Evolutionary conservation across 805 yeast species (phyloP), one percentile per base, ranked within the genome.

Genomic region (Cyberlindnera suaveolens): DNA sequence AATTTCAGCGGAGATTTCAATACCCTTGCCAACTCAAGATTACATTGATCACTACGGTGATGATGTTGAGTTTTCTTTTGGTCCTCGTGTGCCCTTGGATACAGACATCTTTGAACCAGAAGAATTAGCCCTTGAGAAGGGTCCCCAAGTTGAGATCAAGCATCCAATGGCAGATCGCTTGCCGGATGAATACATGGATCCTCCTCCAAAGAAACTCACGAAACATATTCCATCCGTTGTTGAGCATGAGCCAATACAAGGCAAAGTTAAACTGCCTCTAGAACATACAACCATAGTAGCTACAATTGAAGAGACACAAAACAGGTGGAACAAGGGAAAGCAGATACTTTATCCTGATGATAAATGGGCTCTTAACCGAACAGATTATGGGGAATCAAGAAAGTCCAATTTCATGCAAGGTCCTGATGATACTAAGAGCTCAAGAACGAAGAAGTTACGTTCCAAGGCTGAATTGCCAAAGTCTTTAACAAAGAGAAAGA

Each of bases 141-240:
- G 19, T 5, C 39, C 19, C 11, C 15, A 14, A 6, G 15, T 20
- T 19, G 29, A 13, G 3, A 30, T 16, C 10, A 45, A 45, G 41
- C 15, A 19, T 6, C 48, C 45, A 8, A 35, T 41, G 15, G 17
- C 35, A 31, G 48, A 34, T 20, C 48, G 36, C 8, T 19, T 17
- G 18, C 48, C 48, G 3, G 43, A 36, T 2, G 48, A 45, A 16
- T 20, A 13, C 14, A 35, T 45, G 43, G 39, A 18, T 6, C 41
- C 36, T 3, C 48, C 48, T 3, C 20, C 10, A 6, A 41, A 36
- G 26, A 43, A 39, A 38, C 31, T 46, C 34, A 32, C 40, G 7
- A 40, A 34, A 3, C 38, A 36, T 29, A 19, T 38, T 17, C 40
- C 44, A 15, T 37, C 39, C 3, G 11, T 23, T 23, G 11, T 23